These are phyloP conservation scores for Schoenoplectus tabernaemontani DNA, from an alignment of 202 grass and related monocot genomes.

Conservation along the genomic window DNA sequence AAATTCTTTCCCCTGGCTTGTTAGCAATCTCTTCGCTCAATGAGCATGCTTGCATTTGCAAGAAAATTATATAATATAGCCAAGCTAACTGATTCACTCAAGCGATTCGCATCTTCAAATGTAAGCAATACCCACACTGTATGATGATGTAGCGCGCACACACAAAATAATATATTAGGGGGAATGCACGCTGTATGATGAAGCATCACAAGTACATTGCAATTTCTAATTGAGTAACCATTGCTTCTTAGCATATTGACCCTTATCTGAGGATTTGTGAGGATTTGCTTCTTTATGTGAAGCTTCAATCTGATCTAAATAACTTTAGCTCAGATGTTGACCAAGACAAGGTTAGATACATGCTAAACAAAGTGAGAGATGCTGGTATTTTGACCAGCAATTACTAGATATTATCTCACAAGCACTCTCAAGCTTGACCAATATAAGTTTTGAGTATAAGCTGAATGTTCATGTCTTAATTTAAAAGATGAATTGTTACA, in stretches of 20 bases:
- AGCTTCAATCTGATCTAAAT: slow-evolving; percentile 63
- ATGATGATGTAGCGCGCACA: neutral
- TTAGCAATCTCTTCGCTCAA: slow-evolving; percentile 61
- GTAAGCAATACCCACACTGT: slow-evolving; percentile 38
- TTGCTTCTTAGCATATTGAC: slow-evolving; percentile 51
- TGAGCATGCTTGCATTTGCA: slow-evolving; percentile 65
- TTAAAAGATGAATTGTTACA: slow-evolving; percentile 26
- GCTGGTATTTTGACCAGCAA: slow-evolving; percentile 36
- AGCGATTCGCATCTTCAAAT: slow-evolving; percentile 44
- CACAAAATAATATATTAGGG: neutral
- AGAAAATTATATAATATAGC: slow-evolving; percentile 68
- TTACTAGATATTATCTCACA: slow-evolving; percentile 54
- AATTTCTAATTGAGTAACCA: neutral
- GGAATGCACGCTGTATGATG: neutral
- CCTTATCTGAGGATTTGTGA: slow-evolving; percentile 84
- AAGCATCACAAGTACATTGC: neutral
- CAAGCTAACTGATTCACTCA: slow-evolving; percentile 52
- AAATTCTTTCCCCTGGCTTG: slow-evolving; percentile 55
- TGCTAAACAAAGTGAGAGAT: slow-evolving; percentile 53
- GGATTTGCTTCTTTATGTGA: slow-evolving; percentile 79
- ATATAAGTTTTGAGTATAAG: slow-evolving; percentile 39
- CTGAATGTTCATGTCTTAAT: slow-evolving; percentile 16
- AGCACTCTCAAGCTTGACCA: slow-evolving; percentile 46
- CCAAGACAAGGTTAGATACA: slow-evolving; percentile 48
- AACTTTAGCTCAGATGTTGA: slow-evolving; percentile 69